Percentiles rank a stretch among this genome's conserved stretches.
Evolutionary conservation across 2,329 filamentous ascomycete species (phyloP).

Genomic region (Fusarium fujikuroi): DNA sequence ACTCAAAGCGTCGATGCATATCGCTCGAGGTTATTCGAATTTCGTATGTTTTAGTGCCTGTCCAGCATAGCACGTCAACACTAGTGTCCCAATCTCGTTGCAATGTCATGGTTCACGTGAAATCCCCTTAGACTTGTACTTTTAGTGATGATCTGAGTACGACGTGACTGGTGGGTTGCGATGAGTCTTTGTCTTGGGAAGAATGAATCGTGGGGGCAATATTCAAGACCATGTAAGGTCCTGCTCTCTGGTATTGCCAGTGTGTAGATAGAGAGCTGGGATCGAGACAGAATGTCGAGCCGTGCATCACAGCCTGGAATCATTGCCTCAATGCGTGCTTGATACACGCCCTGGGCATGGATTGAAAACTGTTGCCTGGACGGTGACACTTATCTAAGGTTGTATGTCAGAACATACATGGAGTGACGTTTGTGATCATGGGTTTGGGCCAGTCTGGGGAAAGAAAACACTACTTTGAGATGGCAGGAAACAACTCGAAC

Average conservation of each 20-base stretch:
- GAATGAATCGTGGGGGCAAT: constrained; percentile 1
- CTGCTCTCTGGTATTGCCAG: background rate
- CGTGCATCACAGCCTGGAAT: background rate
- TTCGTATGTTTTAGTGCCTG: constrained; percentile 28
- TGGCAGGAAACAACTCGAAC: constrained; percentile 14
- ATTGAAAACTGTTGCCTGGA: background rate
- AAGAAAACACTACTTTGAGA: constrained; percentile 19
- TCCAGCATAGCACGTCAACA: constrained; percentile 21
- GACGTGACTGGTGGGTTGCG: background rate
- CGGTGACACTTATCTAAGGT: background rate
- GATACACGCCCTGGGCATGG: background rate
- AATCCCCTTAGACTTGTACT: background rate
- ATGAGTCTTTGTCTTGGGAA: background rate
- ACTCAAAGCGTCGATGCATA: background rate
- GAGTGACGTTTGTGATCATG: constrained; percentile 1
- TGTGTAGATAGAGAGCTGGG: background rate
- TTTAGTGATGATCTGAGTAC: constrained; percentile 12
- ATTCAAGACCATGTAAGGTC: background rate
- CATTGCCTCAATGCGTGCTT: background rate
- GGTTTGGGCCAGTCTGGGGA: constrained; percentile 27
- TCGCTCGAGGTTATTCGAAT: constrained; percentile 10
- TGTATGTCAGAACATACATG: constrained; percentile 10
- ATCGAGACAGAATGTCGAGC: background rate
- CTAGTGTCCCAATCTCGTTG: constrained; percentile 12
- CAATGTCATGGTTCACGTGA: constrained; percentile 10